Percentiles rank a stretch among this genome's conserved stretches.
Evolutionary conservation across 2,329 filamentous ascomycete species (phyloP).

Genomic region (Lomentospora prolificans): DNA sequence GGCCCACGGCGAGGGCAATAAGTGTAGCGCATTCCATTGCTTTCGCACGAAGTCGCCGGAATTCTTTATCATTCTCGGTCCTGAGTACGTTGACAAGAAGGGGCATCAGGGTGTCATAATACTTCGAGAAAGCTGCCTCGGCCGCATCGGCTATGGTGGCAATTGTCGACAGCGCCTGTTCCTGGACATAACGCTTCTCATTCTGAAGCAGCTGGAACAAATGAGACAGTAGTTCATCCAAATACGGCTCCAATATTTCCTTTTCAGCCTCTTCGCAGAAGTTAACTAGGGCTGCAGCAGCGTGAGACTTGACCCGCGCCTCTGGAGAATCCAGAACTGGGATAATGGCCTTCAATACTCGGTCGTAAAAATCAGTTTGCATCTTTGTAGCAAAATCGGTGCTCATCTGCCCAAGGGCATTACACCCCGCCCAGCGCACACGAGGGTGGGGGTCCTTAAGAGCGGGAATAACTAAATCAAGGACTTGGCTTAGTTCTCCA

Average conservation of each 20-base stretch:
- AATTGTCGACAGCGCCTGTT: slow-evolving; percentile 94
- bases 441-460: slow-evolving; percentile 84
- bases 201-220: slow-evolving; percentile 83
- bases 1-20: slow-evolving; percentile 89
- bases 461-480: slow-evolving; percentile 88
- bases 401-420: slow-evolving; percentile 98
- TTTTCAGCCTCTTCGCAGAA: slow-evolving; percentile 99
- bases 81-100: slow-evolving; percentile 81
- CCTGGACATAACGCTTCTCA: slow-evolving; percentile 91
- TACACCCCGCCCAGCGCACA: slow-evolving; percentile 95
- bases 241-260: slow-evolving; percentile 79
- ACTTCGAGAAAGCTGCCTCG: slow-evolving; percentile 87
- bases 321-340: slow-evolving; percentile 85
- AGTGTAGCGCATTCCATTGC: slow-evolving; percentile 98
- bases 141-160: slow-evolving; percentile 98
- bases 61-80: slow-evolving; percentile 88
- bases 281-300: slow-evolving; percentile 94
- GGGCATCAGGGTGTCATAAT: slow-evolving; percentile 94
- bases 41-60: slow-evolving; percentile 82
- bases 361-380: slow-evolving; percentile 89
- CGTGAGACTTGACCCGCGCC: slow-evolving; percentile 90
- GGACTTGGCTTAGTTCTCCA: slow-evolving; percentile 83
- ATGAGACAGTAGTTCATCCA: slow-evolving; percentile 76
- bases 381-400: slow-evolving; percentile 97
- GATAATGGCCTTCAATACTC: slow-evolving; percentile 82